Conservation (phyloP, 2,329 filamentous ascomycete species). For the Penicillium capsulatum region DNA sequence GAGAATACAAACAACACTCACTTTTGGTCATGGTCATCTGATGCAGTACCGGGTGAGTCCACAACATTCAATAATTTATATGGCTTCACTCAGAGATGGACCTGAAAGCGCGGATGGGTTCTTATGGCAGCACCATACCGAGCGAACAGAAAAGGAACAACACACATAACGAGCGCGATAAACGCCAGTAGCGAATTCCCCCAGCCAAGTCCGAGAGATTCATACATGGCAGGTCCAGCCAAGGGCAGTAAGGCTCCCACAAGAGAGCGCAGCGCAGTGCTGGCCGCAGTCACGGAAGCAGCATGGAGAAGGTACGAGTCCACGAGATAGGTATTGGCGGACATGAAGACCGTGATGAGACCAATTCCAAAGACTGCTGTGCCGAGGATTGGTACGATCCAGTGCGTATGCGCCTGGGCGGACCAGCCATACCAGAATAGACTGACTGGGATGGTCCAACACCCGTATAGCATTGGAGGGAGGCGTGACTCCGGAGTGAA, state of each 20-base stretch:
- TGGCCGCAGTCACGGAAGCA: constrained; percentile 50
- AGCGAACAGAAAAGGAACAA: constrained; percentile 11
- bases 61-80: too few species aligned
- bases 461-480: constrained; percentile 52
- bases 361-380: constrained; percentile 53
- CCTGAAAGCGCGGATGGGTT: too few species aligned
- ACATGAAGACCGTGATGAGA: constrained; percentile 48
- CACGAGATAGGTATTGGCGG: constrained; percentile 60
- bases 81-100: too few species aligned
- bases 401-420: constrained; percentile 49
- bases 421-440: constrained; percentile 58
- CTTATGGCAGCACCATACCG: constrained; percentile 13
- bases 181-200: constrained; percentile 21
- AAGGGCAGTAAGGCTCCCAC: constrained; percentile 20
- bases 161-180: constrained; percentile 16
- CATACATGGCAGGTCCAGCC: constrained; percentile 16
- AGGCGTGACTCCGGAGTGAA: constrained; percentile 48
- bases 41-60: too few species aligned
- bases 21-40: too few species aligned
- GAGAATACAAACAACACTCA: too few species aligned
- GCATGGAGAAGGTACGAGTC: constrained; percentile 50
- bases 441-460: constrained; percentile 51
- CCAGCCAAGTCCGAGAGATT: constrained; percentile 16
- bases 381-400: constrained; percentile 58
- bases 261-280: constrained; percentile 53